Conservation (phyloP, 2,329 filamentous ascomycete species). For the Ophiognomonia clavigignenti-juglandacearum region DNA sequence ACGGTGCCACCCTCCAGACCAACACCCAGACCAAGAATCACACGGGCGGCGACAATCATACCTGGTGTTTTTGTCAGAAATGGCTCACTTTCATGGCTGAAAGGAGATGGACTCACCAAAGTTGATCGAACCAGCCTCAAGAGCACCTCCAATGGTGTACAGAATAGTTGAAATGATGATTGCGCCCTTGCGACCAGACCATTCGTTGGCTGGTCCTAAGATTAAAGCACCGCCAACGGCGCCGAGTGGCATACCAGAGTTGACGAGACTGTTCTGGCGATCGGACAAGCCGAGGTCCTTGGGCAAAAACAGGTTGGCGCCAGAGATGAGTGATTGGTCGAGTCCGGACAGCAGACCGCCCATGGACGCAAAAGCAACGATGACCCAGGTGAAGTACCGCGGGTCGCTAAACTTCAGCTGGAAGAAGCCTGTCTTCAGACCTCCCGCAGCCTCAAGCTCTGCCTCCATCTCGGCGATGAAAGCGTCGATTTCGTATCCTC, state of each 20-base stretch:
- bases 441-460: conserved; percentile 29
- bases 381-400: conserved; percentile 60
- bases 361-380: conserved; percentile 70
- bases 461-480: conserved; percentile 37
- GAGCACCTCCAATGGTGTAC: conserved; percentile 64
- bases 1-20: conserved; percentile 72
- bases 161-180: conserved; percentile 66
- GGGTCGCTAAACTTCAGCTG: conserved; percentile 57
- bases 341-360: conserved; percentile 68
- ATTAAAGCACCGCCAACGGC: conserved; percentile 66
- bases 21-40: conserved; percentile 66
- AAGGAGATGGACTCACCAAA: conserved; percentile 39
- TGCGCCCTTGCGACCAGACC: conserved; percentile 60
- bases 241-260: conserved; percentile 66
- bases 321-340: conserved; percentile 68
- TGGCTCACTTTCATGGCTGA: neutral
- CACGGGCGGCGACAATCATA: conserved; percentile 65
- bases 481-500: conserved; percentile 31
- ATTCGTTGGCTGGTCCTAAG: conserved; percentile 63
- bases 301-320: conserved; percentile 64
- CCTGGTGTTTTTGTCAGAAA: conserved; percentile 21
- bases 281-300: conserved; percentile 48
- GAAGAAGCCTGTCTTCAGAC: conserved; percentile 36
- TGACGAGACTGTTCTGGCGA: conserved; percentile 60
- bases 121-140: conserved; percentile 63